phyloP scores from a whole-genome alignment of 2,329 filamentous ascomycete genomes.

The Botrytis fragariae region DNA sequence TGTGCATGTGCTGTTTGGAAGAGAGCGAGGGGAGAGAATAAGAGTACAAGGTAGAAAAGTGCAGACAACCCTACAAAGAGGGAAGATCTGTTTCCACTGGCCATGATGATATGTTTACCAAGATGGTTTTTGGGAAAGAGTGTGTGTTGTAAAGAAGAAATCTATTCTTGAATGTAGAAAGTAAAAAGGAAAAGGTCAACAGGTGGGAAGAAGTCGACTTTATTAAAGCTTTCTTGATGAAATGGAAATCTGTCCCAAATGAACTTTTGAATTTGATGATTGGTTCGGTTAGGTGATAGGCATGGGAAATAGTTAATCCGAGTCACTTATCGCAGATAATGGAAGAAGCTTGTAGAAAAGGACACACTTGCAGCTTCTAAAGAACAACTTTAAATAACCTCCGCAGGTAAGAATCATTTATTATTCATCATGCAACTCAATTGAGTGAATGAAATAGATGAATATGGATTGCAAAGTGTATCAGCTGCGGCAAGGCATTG shows the following conservation, averaged over 20 bases:
- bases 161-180: conserved; percentile 16
- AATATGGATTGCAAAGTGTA: background rate
- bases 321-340: conserved; percentile 1
- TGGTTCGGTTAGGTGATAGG: conserved; percentile 28
- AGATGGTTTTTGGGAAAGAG: conserved; percentile 17
- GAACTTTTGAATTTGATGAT: conserved; percentile 21
- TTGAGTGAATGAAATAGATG: background rate
- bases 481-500: background rate
- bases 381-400: background rate
- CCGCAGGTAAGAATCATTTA: background rate
- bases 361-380: conserved; percentile 16
- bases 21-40: conserved; percentile 85
- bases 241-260: conserved; percentile 35
- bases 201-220: conserved; percentile 15
- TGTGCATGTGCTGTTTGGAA: conserved; percentile 70
- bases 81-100: conserved; percentile 61
- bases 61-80: conserved; percentile 81
- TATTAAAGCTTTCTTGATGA: conserved; percentile 24
- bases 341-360: conserved; percentile 14
- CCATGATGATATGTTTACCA: conserved; percentile 47
- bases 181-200: background rate
- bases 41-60: conserved; percentile 85
- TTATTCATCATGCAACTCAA: background rate
- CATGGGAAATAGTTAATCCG: conserved; percentile 6
- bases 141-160: conserved; percentile 11